Conservation (phyloP, 768 basidiomycete genomes). For the Termitomyces sp. region DNA sequence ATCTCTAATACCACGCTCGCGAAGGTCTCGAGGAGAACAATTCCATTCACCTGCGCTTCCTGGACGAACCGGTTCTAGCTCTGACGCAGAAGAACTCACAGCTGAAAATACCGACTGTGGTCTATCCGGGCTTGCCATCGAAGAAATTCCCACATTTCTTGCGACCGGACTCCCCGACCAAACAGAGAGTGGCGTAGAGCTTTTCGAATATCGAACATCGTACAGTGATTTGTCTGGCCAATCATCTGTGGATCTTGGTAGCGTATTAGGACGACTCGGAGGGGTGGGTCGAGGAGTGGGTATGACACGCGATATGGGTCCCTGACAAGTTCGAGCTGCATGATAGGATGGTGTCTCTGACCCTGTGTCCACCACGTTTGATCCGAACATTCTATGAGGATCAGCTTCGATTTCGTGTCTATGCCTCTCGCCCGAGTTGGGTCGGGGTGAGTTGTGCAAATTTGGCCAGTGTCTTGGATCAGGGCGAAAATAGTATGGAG, state of each 20-base stretch:
- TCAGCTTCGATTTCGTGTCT: background rate
- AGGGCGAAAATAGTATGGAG: background rate
- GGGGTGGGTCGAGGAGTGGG: background rate
- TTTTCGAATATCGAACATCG: too few relatives aligned
- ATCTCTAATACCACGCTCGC: background rate
- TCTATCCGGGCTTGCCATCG: background rate
- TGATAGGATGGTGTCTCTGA: too few relatives aligned
- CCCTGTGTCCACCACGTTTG: background rate
- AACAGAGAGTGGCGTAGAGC: background rate
- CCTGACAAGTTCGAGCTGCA: too few relatives aligned
- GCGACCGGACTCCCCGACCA: background rate
- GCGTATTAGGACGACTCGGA: background rate
- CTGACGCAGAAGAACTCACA: background rate
- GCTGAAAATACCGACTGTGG: background rate
- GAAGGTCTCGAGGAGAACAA: background rate
- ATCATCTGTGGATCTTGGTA: too few relatives aligned
- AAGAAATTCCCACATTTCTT: background rate
- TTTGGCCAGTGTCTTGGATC: background rate
- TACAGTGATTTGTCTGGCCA: background rate
- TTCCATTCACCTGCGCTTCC: too few relatives aligned
- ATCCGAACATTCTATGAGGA: background rate
- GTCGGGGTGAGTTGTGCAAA: background rate
- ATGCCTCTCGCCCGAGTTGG: background rate
- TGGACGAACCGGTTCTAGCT: background rate
- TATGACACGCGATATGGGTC: background rate